Conservation (phyloP, 768 basidiomycete species). For the Rhizopogon rudus region DNA sequence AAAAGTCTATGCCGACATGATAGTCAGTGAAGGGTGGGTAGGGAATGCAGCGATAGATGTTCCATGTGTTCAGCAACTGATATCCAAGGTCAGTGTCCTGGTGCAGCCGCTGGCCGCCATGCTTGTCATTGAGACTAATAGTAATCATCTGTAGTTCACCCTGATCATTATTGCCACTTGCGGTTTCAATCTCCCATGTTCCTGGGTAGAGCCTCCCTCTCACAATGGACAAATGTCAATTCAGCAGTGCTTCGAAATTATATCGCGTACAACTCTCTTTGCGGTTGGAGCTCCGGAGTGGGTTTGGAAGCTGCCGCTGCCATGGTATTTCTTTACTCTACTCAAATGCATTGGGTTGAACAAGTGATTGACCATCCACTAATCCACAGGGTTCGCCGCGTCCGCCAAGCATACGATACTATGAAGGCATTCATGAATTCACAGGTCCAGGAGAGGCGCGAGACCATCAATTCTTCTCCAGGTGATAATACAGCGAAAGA, state of each 20-base stretch:
- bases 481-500: conserved; percentile 9
- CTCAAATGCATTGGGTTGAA: not conserved
- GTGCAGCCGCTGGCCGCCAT: no score
- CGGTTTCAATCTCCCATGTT: conserved; percentile 19
- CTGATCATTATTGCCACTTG: conserved; percentile 19
- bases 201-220: conserved; percentile 13
- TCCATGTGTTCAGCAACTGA: conserved; percentile 10
- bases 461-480: conserved; percentile 7
- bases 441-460: conserved; percentile 6
- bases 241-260: conserved; percentile 15
- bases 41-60: conserved; percentile 12
- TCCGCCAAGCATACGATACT: conserved; percentile 16
- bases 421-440: conserved; percentile 16
- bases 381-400: conserved; percentile 14
- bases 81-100: conserved; percentile 12
- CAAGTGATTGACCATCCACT: not conserved
- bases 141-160: conserved; percentile 9
- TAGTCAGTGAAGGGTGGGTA: conserved; percentile 11
- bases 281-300: conserved; percentile 15
- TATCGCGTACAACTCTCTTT: conserved; percentile 9
- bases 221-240: conserved; percentile 13
- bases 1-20: conserved; percentile 17
- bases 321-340: conserved; percentile 5
- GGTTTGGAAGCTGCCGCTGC: conserved; percentile 20
- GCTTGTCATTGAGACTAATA: not conserved